phyloP scores from a whole-genome alignment of 345 rosid genomes.

The Eutrema yunnanense region DNA sequence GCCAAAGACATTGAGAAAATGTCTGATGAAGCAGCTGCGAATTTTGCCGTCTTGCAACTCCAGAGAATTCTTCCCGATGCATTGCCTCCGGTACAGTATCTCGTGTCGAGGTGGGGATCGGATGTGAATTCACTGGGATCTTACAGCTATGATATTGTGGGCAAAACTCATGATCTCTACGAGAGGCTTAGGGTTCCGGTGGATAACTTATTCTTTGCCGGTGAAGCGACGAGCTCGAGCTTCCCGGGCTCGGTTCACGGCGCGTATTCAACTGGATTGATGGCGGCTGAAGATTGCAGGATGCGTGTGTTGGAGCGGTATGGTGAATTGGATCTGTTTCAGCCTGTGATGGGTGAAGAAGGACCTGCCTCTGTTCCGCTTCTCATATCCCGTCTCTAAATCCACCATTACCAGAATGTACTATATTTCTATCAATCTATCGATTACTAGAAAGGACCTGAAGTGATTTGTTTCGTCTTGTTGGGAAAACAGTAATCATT shows the following conservation, averaged over 20 bases:
- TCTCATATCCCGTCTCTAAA: slow-evolving; percentile 74
- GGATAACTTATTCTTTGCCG: slow-evolving; percentile 93
- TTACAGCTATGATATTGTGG: slow-evolving; percentile 81
- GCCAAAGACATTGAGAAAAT: slow-evolving; percentile 93
- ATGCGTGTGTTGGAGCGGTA: slow-evolving; percentile 89
- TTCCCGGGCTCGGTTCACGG: slow-evolving; percentile 92
- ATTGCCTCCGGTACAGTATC: slow-evolving; percentile 62
- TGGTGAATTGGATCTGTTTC: slow-evolving; percentile 73
- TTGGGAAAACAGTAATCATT: not conserved
- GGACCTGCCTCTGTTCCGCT: slow-evolving; percentile 59
- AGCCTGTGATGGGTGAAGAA: slow-evolving; percentile 77
- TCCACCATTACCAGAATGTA: not conserved
- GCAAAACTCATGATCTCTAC: slow-evolving; percentile 77
- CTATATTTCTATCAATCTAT: not conserved
- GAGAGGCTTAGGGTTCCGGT: slow-evolving; percentile 82
- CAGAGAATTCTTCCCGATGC: slow-evolving; percentile 88
- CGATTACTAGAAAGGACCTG: not conserved
- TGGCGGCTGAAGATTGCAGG: slow-evolving; percentile 93
- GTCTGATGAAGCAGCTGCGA: slow-evolving; percentile 94
- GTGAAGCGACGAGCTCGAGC: slow-evolving; percentile 80
- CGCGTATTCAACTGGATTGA: slow-evolving; percentile 74
- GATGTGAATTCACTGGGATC: slow-evolving; percentile 77
- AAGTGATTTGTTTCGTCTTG: not conserved
- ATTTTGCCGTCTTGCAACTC: slow-evolving; percentile 74
- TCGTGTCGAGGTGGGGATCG: slow-evolving; percentile 76